Percentiles rank a stretch among this genome's conserved stretches.
Conservation (phyloP, 176 grass and related monocot genomes). For the Eragrostis curvula region DNA sequence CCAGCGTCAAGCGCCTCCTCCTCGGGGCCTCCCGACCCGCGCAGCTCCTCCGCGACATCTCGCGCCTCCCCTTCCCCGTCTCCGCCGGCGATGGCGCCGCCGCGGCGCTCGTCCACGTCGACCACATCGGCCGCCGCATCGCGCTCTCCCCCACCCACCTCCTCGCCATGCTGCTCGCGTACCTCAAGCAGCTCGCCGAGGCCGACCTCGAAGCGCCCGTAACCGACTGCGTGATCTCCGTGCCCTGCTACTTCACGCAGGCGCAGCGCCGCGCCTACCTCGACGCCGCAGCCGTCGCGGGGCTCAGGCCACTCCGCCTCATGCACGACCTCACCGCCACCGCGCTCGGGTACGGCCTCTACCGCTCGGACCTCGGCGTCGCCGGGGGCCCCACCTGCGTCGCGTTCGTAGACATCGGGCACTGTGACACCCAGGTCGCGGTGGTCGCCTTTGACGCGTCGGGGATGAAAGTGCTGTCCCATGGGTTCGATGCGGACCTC, state of each 20-base stretch:
- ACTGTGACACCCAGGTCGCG: conserved; percentile 86
- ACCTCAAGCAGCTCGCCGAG: conserved; percentile 79
- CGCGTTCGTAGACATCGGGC: conserved; percentile 82
- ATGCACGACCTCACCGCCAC: conserved; percentile 94
- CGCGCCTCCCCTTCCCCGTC: conserved; percentile 62
- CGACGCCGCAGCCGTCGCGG: conserved; percentile 82
- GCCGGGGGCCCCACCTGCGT: conserved; percentile 40
- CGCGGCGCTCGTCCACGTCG: conserved; percentile 37
- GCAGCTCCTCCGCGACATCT: conserved; percentile 38
- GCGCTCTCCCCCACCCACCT: conserved; percentile 69
- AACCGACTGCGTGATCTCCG: conserved; percentile 78
- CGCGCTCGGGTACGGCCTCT: conserved; percentile 90
- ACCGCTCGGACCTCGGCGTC: conserved; percentile 71
- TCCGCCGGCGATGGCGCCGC: neutral
- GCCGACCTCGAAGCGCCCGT: conserved; percentile 62
- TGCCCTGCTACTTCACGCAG: conserved; percentile 95
- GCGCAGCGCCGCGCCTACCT: conserved; percentile 73
- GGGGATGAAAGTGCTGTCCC: conserved; percentile 74
- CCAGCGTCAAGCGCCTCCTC: conserved; percentile 78
- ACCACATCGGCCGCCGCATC: conserved; percentile 62
- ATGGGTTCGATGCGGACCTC: conserved; percentile 82
- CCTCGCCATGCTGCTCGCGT: conserved; percentile 80
- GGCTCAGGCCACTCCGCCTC: conserved; percentile 75
- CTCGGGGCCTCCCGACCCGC: conserved; percentile 44
- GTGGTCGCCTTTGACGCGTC: conserved; percentile 61